Conservation (phyloP, 2,329 filamentous ascomycete species). For the Fusarium longipes region DNA sequence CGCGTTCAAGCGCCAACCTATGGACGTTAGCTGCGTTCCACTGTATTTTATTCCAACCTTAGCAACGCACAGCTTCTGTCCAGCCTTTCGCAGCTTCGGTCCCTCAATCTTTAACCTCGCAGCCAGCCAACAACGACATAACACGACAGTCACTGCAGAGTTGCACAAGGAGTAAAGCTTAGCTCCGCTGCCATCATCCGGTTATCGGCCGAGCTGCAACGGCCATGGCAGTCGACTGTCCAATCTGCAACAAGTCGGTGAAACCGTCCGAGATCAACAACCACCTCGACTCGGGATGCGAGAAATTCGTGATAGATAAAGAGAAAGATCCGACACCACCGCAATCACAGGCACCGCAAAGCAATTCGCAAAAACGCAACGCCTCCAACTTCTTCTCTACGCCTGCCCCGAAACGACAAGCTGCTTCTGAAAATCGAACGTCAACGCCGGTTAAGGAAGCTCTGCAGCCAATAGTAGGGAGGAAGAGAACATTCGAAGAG, state of each 20-base stretch:
- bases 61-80: conserved; percentile 4
- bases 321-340: conserved; percentile 48
- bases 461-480: conserved; percentile 50
- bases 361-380: conserved; percentile 62
- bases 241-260: conserved; percentile 81
- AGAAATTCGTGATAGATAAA: conserved; percentile 71
- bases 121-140: background rate
- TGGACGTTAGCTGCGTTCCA: conserved; percentile 9
- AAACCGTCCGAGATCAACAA: conserved; percentile 82
- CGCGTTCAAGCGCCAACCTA: background rate
- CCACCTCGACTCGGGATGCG: conserved; percentile 89
- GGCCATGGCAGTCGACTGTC: conserved; percentile 73
- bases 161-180: background rate
- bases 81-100: conserved; percentile 11
- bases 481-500: conserved; percentile 66
- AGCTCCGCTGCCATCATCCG: background rate
- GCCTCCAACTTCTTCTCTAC: conserved; percentile 72
- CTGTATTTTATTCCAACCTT: conserved; percentile 16
- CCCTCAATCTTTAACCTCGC: background rate
- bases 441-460: conserved; percentile 52
- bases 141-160: background rate
- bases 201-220: conserved; percentile 6
- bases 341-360: conserved; percentile 49
- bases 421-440: conserved; percentile 48
- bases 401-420: conserved; percentile 67